Conservation (phyloP, 805 yeast species). For the Candida ponderosae region DNA sequence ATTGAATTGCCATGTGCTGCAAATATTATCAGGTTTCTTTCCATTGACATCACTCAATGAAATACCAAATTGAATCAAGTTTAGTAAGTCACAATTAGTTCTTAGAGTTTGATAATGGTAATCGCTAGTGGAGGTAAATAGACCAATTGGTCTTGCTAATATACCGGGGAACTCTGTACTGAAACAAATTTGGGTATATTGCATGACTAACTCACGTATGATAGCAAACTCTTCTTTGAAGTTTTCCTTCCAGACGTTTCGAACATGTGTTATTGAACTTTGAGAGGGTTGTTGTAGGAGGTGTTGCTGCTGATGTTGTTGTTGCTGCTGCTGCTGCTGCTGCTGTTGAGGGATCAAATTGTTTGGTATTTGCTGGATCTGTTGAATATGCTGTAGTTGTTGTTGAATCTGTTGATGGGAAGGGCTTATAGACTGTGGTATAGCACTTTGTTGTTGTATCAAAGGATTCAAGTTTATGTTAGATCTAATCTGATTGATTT, state of each 20-base stretch:
- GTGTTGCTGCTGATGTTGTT: conserved; percentile 8
- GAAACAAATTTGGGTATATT: conserved; percentile 54
- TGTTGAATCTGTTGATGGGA: conserved; percentile 1
- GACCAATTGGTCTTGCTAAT: conserved; percentile 92
- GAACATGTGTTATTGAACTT: conserved; percentile 42
- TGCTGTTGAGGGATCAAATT: background rate
- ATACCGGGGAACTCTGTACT: conserved; percentile 96
- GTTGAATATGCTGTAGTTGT: conserved; percentile 4
- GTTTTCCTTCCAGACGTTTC: conserved; percentile 71
- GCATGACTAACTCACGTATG: conserved; percentile 50
- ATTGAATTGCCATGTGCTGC: conserved; percentile 95
- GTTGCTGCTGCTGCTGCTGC: conserved; percentile 12
- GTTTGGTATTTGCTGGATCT: too few relatives aligned
- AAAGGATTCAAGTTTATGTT: background rate
- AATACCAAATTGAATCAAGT: conserved; percentile 80
- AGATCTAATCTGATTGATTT: background rate
- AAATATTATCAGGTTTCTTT: conserved; percentile 55
- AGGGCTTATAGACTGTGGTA: conserved; percentile 5
- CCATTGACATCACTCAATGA: conserved; percentile 66
- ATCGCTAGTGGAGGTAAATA: conserved; percentile 81
- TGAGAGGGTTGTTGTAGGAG: conserved; percentile 16
- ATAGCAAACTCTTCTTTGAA: conserved; percentile 58
- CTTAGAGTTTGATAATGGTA: conserved; percentile 95
- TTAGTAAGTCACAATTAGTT: conserved; percentile 80
- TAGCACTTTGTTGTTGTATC: conserved; percentile 1